phyloP scores from a whole-genome alignment of 2,329 filamentous ascomycete species.

The Beauveria asiatica region DNA sequence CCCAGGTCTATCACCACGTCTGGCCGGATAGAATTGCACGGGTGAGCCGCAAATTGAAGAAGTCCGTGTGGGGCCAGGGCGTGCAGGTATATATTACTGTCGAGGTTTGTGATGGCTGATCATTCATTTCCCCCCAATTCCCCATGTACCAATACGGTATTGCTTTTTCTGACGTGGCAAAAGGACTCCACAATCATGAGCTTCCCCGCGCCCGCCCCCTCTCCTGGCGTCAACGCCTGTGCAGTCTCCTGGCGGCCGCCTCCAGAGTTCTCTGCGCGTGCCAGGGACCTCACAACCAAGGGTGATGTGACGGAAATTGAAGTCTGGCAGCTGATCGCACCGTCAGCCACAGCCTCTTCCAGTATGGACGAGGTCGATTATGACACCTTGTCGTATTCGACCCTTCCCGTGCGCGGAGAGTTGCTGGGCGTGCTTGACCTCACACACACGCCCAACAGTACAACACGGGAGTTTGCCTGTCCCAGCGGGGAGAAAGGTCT shows the following conservation, averaged over 20 bases:
- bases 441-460: not conserved
- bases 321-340: slow-evolving; percentile 4
- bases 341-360: not conserved
- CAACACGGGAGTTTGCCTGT: not conserved
- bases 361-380: slow-evolving; percentile 8
- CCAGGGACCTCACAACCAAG: slow-evolving; percentile 4
- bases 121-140: too few species aligned
- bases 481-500: not conserved
- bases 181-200: slow-evolving; percentile 4
- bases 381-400: slow-evolving; percentile 6
- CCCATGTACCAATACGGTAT: too few species aligned
- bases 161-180: not conserved
- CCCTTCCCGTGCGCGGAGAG: slow-evolving; percentile 6
- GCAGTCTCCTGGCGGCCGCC: not conserved
- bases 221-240: not conserved
- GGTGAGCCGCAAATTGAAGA: slow-evolving; percentile 1
- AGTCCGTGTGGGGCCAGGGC: slow-evolving; percentile 1
- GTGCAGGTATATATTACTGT: slow-evolving; percentile 4
- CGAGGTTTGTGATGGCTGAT: not conserved
- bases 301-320: slow-evolving; percentile 6
- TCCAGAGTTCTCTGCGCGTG: not conserved
- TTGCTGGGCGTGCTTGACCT: slow-evolving; percentile 7
- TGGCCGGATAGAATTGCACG: slow-evolving; percentile 3
- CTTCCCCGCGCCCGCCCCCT: not conserved
- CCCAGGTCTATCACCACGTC: not conserved